Base-by-base conservation (phyloP, 176 grass and related monocot genomes). In the Rhynchospora breviuscula region DNA sequence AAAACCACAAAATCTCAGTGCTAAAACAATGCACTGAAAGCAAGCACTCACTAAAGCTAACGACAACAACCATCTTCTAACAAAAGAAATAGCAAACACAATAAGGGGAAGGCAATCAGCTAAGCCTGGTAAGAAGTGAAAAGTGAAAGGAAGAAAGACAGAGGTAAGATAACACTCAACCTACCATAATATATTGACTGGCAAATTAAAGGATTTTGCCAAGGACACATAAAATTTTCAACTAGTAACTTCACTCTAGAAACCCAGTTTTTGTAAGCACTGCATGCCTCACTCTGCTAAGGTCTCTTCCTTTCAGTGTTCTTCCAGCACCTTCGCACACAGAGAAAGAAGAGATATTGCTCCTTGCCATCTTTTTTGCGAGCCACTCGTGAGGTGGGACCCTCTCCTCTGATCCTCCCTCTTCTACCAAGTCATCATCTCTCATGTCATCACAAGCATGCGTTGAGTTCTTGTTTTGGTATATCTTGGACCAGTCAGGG, bases 191-290 rank as follows among this genome's bases (percentile, higher is more conserved):
- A 67, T 49, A 61, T n/a, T 45, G 59, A 61, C 17, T 60, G 63
- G 61, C 59, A 67, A 67, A 82, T 67, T 26, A 40, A 40, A 40
- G 35, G 35, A 43, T 82, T 63, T 10, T 77, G 11, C 8, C 62
- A 52, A 76, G 17, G 5, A 76, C 19, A 44, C 71, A 76, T 76
- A 49, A 49, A 73, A 18, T 73, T 73, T 43, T 19, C 48, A 61
- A 56, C 53, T 60, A 79, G 26, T 60, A 49, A 78, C 8, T 19
- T 81, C 79, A 59, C 79, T 91, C 89, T 6, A 91, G 49, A 81
- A 91, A 91, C 17, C 86, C 89, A 85, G 89, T 91, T 84, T 84
- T 91, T 33, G 89, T 82, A 66, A 91, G 89, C 45, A 91, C 89
- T 22, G 89, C 67, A 74, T 88, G 87, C 82, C 89, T 82, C 64